Percentiles rank a stretch among this genome's conserved stretches.
phyloP scores from a whole-genome alignment of 352 stramenopile species.

The Phytophthora cactorum region DNA sequence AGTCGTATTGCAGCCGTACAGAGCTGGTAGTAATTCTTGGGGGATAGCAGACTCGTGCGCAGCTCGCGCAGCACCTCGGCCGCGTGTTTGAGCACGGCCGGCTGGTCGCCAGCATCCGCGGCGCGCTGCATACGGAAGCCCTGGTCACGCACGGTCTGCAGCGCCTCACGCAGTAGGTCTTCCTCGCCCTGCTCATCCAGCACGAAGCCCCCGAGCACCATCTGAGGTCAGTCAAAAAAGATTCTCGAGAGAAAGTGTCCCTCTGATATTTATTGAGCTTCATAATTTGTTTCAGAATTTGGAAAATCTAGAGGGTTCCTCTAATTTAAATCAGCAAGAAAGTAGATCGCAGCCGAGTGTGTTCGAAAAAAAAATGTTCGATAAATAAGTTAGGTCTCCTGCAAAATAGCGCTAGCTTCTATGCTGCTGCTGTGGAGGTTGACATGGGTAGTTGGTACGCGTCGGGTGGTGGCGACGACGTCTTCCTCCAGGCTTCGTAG shows the following conservation, averaged over 20 bases:
- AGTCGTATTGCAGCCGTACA: constrained; percentile 80
- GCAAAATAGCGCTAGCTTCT: too few relatives aligned
- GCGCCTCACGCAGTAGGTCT: constrained; percentile 76
- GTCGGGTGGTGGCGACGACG: constrained; percentile 11
- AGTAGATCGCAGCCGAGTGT: background rate
- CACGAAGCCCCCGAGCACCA: constrained; percentile 42
- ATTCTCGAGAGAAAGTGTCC: too few relatives aligned
- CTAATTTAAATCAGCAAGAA: constrained; percentile 11
- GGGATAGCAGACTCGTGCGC: constrained; percentile 91
- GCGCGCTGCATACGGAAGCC: constrained; percentile 89
- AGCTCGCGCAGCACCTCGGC: constrained; percentile 87
- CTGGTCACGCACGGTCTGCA: constrained; percentile 74
- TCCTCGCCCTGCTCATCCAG: constrained; percentile 72
- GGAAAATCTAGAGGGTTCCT: constrained; percentile 1
- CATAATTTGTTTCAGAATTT: constrained; percentile 2
- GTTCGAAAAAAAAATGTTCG: constrained; percentile 25
- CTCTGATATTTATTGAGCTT: background rate
- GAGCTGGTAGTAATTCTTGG: constrained; percentile 99
- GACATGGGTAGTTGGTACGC: constrained; percentile 26
- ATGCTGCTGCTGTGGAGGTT: too few relatives aligned
- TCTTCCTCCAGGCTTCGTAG: constrained; percentile 3
- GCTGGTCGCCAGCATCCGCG: constrained; percentile 74
- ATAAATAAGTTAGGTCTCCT: constrained; percentile 34
- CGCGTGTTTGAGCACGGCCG: constrained; percentile 81
- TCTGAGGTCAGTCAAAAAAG: constrained; percentile 8